Conservation (phyloP, 306 rosid genomes). For the Dryas alaskensis region DNA sequence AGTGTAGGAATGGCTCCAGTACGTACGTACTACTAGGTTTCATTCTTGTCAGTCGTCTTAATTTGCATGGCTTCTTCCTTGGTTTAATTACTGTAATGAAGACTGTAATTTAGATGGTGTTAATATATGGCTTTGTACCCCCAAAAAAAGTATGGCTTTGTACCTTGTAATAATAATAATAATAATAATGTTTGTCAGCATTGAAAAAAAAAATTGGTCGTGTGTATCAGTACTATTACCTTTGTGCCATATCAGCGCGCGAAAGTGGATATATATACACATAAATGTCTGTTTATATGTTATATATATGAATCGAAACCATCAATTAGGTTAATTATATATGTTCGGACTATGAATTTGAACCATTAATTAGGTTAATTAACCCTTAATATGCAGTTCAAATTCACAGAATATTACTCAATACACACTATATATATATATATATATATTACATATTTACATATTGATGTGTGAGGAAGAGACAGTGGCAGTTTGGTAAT, state of each 20-base stretch:
- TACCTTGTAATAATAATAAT: constrained; percentile 6
- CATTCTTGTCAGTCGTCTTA: neutral
- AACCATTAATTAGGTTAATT: too few species aligned
- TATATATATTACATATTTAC: too few species aligned
- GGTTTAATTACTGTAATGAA: constrained; percentile 8
- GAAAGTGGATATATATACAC: too few species aligned
- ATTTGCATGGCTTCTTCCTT: neutral
- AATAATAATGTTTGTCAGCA: neutral
- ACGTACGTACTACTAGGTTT: neutral
- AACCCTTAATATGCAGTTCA: too few species aligned
- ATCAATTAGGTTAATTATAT: too few species aligned
- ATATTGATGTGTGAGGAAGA: neutral
- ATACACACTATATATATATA: too few species aligned
- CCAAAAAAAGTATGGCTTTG: neutral
- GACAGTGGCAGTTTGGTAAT: constrained; percentile 4
- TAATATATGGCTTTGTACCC: neutral
- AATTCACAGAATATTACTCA: too few species aligned
- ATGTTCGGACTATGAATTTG: too few species aligned
- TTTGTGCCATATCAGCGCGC: too few species aligned
- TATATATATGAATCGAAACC: too few species aligned
- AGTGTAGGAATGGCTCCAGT: neutral
- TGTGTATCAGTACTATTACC: neutral
- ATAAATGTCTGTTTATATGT: too few species aligned
- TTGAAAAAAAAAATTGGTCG: neutral
- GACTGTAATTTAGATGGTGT: constrained; percentile 7